Evolutionary conservation across 768 basidiomycete genomes (phyloP).

Genomic region (Candolleomyces efflorescens): DNA sequence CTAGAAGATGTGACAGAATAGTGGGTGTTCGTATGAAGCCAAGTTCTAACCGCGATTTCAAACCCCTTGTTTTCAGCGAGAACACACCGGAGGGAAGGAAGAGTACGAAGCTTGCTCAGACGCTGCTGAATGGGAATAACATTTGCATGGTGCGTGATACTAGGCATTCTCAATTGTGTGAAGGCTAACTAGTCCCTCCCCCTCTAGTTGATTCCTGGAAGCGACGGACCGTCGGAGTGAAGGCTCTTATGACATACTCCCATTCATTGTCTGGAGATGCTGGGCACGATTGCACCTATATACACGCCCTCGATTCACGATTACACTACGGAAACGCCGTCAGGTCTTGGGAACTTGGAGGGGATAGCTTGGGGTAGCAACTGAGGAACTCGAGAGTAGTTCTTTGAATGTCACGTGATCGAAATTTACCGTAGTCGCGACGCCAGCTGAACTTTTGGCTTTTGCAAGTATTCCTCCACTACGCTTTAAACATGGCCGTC

Average conservation of each 20-base stretch:
- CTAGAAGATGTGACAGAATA: conserved; percentile 96
- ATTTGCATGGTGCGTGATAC: conserved; percentile 80
- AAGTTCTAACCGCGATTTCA: background rate
- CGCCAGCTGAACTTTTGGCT: background rate
- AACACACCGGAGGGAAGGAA: conserved; percentile 78
- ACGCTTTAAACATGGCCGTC: conserved; percentile 59
- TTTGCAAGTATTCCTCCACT: background rate
- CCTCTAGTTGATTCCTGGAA: conserved; percentile 34
- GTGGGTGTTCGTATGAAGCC: conserved; percentile 44
- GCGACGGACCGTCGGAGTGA: conserved; percentile 23
- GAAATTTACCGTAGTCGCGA: conserved; percentile 10
- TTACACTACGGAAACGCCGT: no score
- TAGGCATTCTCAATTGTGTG: background rate
- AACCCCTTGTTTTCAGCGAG: conserved; percentile 51
- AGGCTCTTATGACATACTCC: background rate
- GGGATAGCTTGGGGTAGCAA: no score
- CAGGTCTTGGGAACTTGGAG: no score
- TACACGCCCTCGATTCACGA: no score
- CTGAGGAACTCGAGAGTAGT: conserved; percentile 20
- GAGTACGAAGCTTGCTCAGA: conserved; percentile 80
- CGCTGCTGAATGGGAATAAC: conserved; percentile 89
- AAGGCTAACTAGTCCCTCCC: no score
- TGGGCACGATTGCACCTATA: conserved; percentile 17
- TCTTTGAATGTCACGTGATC: conserved; percentile 16
- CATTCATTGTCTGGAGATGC: conserved; percentile 2